Base-by-base conservation (phyloP, 352 stramenopile species). In the Phytopythium helicoides region DNA sequence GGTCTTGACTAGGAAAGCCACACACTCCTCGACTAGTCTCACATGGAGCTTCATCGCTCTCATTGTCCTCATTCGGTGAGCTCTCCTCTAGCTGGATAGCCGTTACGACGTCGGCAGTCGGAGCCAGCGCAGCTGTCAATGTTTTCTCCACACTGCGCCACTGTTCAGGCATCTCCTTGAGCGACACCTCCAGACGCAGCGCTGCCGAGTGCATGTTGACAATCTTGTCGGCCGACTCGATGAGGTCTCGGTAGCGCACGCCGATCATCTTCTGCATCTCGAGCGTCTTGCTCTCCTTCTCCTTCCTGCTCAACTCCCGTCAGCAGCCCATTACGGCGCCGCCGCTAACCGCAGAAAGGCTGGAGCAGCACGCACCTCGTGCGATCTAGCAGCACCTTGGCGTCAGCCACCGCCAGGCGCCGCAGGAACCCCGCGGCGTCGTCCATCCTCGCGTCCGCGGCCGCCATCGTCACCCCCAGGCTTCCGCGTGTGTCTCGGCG, bases 221-320 rank as follows among this genome's bases (percentile, higher is more conserved):
- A 42, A 97, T 97, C 59, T 91, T 91, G 66, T 97, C 90, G 1
- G 90, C 90, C 28, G 89, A 97, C 53, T 97, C 88, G 57, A 97
- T 97, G 12, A 97, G 69, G 54, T 97, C 89, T 26, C 94, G 88
- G 44, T 97, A 97, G 5, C 89, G 66, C 35, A 95, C 92, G 35
- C 89, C 82, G 33, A 97, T 96, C 88, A 97, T 97, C 54, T 88
- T 88, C 56, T 97, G 89, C 83, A 97, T 94, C 56, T 96, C 85
- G 57, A 89, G 83, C 21, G 85, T 90, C 67, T 95, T 96, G 50
- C 70, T 75, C 58, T 91, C 81, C 56, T 92, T 94, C 58, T 94
- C 83, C 45, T 87, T 87, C 26, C 82, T 91, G 41, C 16, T 33
- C 3, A 7, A 41, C 9, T 11, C 0, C 6, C 23, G 39, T 23